A percentile compares a stretch with the other conserved stretches of the same genome.
phyloP scores from a whole-genome alignment of 1,284 basidiomycete species.

The Sphaerobolus stellatus region DNA sequence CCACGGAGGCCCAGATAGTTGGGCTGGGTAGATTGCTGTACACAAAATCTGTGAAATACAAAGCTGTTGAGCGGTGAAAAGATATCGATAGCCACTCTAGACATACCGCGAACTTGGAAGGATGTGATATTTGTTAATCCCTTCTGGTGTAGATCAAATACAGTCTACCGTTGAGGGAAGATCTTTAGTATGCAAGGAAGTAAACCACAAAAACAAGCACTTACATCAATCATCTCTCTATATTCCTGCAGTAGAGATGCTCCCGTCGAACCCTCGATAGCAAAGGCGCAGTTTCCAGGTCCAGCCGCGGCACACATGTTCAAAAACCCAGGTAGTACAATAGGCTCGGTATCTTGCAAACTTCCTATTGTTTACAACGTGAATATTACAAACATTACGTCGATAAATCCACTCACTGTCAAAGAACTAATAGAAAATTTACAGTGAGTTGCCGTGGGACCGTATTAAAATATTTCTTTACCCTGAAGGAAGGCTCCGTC shows the following conservation, averaged over 20 bases:
- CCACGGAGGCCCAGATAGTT: neutral
- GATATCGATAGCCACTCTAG: neutral
- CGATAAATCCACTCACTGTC: neutral
- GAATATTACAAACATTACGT: neutral
- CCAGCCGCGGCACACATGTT: neutral
- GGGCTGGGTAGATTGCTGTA: neutral
- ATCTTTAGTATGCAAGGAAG: neutral
- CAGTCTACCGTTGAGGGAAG: neutral
- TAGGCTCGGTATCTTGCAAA: too few relatives aligned
- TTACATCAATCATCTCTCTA: neutral
- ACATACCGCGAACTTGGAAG: conserved; percentile 1
- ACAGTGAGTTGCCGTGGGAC: neutral
- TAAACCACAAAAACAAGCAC: neutral
- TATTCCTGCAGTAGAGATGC: neutral
- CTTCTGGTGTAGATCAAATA: neutral
- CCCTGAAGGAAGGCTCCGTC: conserved; percentile 1
- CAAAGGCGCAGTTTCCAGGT: neutral
- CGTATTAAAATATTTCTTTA: neutral
- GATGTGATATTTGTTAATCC: neutral
- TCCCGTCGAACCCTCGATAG: neutral
- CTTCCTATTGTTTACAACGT: neutral
- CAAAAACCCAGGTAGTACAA: neutral
- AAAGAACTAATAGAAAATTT: neutral
- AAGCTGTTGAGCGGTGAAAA: neutral
- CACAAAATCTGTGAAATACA: neutral